Evolutionary conservation across 345 rosid genomes (phyloP).

Genomic region (Geranium brycei): DNA sequence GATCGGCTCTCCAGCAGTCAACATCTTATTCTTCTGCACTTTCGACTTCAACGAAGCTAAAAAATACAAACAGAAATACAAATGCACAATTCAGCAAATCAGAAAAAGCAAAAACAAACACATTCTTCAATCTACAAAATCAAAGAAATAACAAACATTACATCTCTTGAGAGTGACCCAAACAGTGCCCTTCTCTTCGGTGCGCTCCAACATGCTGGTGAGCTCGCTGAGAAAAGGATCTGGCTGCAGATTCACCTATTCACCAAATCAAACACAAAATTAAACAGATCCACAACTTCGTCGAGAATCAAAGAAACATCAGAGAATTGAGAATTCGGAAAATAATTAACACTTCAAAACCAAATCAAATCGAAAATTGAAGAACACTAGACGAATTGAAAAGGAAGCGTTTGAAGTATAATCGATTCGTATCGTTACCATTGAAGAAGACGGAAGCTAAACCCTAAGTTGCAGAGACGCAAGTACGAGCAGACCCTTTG

Average conservation of each 20-base stretch:
- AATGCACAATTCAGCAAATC: conserved; percentile 2
- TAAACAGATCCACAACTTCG: no score
- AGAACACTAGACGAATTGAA: no score
- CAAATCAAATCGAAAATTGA: no score
- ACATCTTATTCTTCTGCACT: conserved; percentile 59
- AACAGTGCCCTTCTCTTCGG: conserved; percentile 65
- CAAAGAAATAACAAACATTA: conserved; percentile 12
- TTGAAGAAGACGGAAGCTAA: no score
- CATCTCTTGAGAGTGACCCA: conserved; percentile 97
- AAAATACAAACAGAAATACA: not conserved
- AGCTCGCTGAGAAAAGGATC: conserved; percentile 91
- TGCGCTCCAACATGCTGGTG: conserved; percentile 76
- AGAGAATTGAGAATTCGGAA: no score
- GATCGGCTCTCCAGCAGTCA: conserved; percentile 37
- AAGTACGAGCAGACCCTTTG: no score
- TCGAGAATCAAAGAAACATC: no score
- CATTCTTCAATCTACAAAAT: not conserved
- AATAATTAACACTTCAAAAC: no score
- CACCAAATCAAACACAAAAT: not conserved
- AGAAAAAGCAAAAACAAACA: not conserved
- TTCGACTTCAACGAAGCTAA: conserved; percentile 84
- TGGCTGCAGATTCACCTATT: conserved; percentile 58
- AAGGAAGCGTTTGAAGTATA: no score
- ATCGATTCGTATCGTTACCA: no score
- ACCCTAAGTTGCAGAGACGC: no score